phyloP scores from a whole-genome alignment of 148 eudicot species.

The Rhododendron vialii region DNA sequence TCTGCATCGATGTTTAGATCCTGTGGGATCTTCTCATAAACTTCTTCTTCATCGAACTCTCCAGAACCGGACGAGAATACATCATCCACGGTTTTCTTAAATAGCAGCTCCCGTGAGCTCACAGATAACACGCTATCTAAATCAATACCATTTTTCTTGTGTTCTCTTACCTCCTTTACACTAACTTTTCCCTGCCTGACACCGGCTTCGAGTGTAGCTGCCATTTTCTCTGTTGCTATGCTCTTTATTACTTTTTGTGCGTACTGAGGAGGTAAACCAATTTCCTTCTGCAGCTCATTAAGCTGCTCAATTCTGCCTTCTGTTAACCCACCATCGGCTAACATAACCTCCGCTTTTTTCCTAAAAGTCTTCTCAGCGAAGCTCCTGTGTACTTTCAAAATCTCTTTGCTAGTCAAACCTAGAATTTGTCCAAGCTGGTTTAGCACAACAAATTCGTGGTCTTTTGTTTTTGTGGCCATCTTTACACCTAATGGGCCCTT shows the following conservation, averaged over 20 bases:
- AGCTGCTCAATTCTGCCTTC: slow-evolving; percentile 66
- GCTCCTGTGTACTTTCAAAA: slow-evolving; percentile 67
- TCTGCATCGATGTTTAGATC: slow-evolving; percentile 64
- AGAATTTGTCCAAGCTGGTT: slow-evolving; percentile 78
- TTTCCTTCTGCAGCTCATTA: slow-evolving; percentile 68
- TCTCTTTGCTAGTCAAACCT: slow-evolving; percentile 64
- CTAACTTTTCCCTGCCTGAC: slow-evolving; percentile 74
- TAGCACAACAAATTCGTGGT: slow-evolving; percentile 59
- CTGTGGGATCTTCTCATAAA: slow-evolving; percentile 70
- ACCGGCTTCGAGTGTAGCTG: slow-evolving; percentile 79
- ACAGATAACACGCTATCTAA: slow-evolving; percentile 63
- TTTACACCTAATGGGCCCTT: slow-evolving; percentile 65
- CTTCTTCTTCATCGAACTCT: slow-evolving; percentile 86
- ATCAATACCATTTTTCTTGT: slow-evolving; percentile 65
- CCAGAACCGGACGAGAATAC: slow-evolving; percentile 93
- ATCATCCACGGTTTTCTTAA: slow-evolving; percentile 67
- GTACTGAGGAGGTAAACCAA: slow-evolving; percentile 80
- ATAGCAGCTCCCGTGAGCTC: slow-evolving; percentile 67
- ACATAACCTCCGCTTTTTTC: slow-evolving; percentile 83
- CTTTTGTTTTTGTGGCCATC: slow-evolving; percentile 61
- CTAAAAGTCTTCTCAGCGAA: slow-evolving; percentile 82
- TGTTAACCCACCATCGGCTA: slow-evolving; percentile 89
- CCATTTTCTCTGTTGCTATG: slow-evolving; percentile 72
- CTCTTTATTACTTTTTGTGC: slow-evolving; percentile 76
- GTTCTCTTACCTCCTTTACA: slow-evolving; percentile 73